These are phyloP conservation scores for Gastrodia elata DNA, from an alignment of 106 monocot species.

Conservation along the genomic window DNA sequence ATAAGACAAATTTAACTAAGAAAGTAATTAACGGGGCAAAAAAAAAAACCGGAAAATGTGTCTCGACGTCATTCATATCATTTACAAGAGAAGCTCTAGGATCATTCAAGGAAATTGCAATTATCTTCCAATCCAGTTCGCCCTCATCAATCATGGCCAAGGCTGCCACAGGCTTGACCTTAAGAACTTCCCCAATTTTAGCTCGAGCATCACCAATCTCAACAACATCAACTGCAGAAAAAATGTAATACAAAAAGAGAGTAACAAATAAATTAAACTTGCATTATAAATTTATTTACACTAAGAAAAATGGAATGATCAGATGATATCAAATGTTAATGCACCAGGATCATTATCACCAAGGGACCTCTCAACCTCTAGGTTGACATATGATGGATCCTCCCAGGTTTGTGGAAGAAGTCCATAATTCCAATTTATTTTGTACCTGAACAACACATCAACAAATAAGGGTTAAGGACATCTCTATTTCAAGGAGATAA, in stretches of 20 bases:
- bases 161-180: slow-evolving; percentile 84
- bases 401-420: slow-evolving; percentile 98
- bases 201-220: slow-evolving; percentile 77
- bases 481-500: too few species aligned
- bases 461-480: too few species aligned
- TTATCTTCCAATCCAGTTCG: slow-evolving; percentile 95
- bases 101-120: slow-evolving; percentile 94
- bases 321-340: not conserved
- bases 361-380: slow-evolving; percentile 80
- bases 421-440: slow-evolving; percentile 98
- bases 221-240: slow-evolving; percentile 85
- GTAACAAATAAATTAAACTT: not conserved
- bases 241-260: not conserved
- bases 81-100: slow-evolving; percentile 91
- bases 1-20: too few species aligned
- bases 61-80: slow-evolving; percentile 86
- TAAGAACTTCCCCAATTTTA: slow-evolving; percentile 77
- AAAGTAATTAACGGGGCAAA: too few species aligned
- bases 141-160: slow-evolving; percentile 99
- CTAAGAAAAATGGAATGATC: not conserved
- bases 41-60: slow-evolving; percentile 71
- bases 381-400: slow-evolving; percentile 73
- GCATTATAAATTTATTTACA: not conserved
- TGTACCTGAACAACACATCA: slow-evolving; percentile 41
- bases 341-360: slow-evolving; percentile 97